Percentiles rank a stretch among this genome's conserved stretches.
These are phyloP conservation scores for Sarocladium brachiariae DNA, from an alignment of 2,329 filamentous ascomycete genomes.

Conservation along the genomic window DNA sequence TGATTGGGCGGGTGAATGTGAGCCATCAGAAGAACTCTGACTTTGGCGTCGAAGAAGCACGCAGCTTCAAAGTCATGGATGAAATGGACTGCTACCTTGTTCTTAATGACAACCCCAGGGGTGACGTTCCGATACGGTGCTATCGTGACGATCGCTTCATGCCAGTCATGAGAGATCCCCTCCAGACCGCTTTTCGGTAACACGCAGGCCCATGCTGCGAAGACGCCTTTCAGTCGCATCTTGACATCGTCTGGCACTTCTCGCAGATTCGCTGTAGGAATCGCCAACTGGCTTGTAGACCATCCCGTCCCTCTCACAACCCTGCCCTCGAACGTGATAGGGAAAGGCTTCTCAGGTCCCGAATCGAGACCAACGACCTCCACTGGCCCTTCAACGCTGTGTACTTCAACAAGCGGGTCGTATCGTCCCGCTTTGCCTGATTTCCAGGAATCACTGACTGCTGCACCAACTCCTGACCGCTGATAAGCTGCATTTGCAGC, in stretches of 20 bases:
- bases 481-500: slow-evolving; percentile 4
- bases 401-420: slow-evolving; percentile 25
- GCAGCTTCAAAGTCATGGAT: slow-evolving; percentile 39
- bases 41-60: slow-evolving; percentile 32
- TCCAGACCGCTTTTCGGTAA: slow-evolving; percentile 25
- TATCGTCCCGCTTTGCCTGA: slow-evolving; percentile 30
- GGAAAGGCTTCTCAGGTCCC: slow-evolving; percentile 47
- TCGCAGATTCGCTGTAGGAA: slow-evolving; percentile 48
- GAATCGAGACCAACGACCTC: slow-evolving; percentile 38
- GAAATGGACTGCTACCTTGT: slow-evolving; percentile 46
- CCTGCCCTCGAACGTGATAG: slow-evolving; percentile 42
- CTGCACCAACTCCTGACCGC: neutral
- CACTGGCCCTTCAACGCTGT: slow-evolving; percentile 24
- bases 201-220: slow-evolving; percentile 56
- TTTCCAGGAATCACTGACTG: slow-evolving; percentile 20
- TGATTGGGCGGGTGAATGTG: slow-evolving; percentile 38
- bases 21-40: slow-evolving; percentile 54
- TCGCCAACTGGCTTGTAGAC: slow-evolving; percentile 32
- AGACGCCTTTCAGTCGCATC: slow-evolving; percentile 52
- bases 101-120: slow-evolving; percentile 40
- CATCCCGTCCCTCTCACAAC: slow-evolving; percentile 38
- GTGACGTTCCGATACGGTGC: slow-evolving; percentile 40
- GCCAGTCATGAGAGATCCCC: slow-evolving; percentile 41
- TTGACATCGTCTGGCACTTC: slow-evolving; percentile 46
- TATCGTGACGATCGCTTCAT: slow-evolving; percentile 51